Conservation (phyloP, 352 stramenopile species). For the Peronospora destructor region DNA sequence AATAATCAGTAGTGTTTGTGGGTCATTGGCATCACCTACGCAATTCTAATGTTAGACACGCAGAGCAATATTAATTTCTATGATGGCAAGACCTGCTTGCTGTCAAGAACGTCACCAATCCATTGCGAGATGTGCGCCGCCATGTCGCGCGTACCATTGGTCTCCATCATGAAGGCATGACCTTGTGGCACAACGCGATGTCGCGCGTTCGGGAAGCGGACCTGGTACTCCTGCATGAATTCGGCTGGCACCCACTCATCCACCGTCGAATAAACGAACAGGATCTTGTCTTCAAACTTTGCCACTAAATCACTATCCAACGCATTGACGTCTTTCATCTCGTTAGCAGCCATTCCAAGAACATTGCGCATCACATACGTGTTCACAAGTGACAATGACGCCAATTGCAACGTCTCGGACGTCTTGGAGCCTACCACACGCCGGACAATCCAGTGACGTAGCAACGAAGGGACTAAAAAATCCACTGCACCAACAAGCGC, state of each 20-base stretch:
- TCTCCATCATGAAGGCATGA: slow-evolving; percentile 78
- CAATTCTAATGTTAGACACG: no score
- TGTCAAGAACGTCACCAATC: slow-evolving; percentile 35
- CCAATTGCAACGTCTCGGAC: slow-evolving; percentile 40
- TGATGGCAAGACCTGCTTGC: slow-evolving; percentile 12
- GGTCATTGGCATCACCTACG: no score
- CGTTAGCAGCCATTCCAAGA: slow-evolving; percentile 56
- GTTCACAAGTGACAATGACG: slow-evolving; percentile 49
- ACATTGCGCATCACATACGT: slow-evolving; percentile 53
- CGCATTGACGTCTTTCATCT: slow-evolving; percentile 49
- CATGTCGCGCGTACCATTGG: slow-evolving; percentile 57
- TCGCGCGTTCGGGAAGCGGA: slow-evolving; percentile 36
- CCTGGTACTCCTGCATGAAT: slow-evolving; percentile 49
- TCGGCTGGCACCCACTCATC: slow-evolving; percentile 64
- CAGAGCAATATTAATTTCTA: no score
- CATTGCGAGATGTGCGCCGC: slow-evolving; percentile 51
- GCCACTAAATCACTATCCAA: slow-evolving; percentile 37
- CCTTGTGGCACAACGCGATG: slow-evolving; percentile 49
- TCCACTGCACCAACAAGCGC: slow-evolving; percentile 36
- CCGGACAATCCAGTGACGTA: slow-evolving; percentile 45
- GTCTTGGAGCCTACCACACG: slow-evolving; percentile 32
- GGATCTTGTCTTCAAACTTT: slow-evolving; percentile 39
- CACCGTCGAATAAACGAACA: slow-evolving; percentile 64
- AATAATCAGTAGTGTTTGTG: no score
- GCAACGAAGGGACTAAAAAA: slow-evolving; percentile 30